Percentiles rank a stretch among this genome's conserved stretches.
phyloP scores from a whole-genome alignment of 2,329 filamentous ascomycete species.

The Fusarium tjaetaba region DNA sequence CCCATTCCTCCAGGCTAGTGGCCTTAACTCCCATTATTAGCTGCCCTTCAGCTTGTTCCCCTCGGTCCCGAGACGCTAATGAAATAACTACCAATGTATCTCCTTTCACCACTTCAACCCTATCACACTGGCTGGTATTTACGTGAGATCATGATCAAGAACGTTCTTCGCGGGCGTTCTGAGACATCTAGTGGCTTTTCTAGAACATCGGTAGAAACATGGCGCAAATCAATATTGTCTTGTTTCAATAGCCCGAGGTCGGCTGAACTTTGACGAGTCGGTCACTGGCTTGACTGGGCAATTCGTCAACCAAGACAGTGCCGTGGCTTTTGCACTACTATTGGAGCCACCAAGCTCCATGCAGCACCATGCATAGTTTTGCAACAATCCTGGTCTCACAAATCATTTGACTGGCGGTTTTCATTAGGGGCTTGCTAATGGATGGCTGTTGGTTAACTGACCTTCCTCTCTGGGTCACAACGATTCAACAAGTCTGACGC shows the following conservation, averaged over 20 bases:
- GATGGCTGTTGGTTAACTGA: constrained; percentile 10
- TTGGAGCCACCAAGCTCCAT: constrained; percentile 8
- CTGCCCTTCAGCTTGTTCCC: not conserved
- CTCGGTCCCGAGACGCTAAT: not conserved
- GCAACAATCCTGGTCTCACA: constrained; percentile 7
- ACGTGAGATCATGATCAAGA: not conserved
- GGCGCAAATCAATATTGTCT: constrained; percentile 6
- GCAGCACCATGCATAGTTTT: not conserved
- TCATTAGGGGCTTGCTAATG: not conserved
- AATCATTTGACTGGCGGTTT: not conserved
- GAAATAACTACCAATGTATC: not conserved
- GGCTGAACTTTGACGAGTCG: constrained; percentile 4
- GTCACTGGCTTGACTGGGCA: not conserved
- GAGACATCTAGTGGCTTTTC: constrained; percentile 8
- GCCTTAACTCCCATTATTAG: not conserved
- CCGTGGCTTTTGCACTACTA: constrained; percentile 11
- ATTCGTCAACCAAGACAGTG: not conserved
- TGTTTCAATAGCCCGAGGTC: not conserved
- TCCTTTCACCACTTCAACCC: not conserved
- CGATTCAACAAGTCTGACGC: not conserved
- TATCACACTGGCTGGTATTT: not conserved
- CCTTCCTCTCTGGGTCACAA: constrained; percentile 30
- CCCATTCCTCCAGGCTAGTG: not conserved
- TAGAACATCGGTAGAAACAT: constrained; percentile 30
- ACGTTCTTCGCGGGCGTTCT: not conserved